Evolutionary conservation across 2,329 filamentous ascomycete genomes (phyloP).

Genomic region (Gliomastix tumulicola): DNA sequence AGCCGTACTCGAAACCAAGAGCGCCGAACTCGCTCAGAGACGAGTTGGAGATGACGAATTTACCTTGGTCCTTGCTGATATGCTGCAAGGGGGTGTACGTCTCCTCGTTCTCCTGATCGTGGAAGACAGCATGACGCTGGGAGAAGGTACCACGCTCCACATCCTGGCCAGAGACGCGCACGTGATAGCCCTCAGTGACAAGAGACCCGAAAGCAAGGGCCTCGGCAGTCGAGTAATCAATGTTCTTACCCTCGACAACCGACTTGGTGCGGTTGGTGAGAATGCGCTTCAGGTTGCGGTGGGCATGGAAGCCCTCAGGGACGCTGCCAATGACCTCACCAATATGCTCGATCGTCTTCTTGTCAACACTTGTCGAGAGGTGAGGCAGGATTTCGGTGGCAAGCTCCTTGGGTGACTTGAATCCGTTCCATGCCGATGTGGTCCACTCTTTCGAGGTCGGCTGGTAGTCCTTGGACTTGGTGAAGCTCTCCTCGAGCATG

Average conservation of each 20-base stretch:
- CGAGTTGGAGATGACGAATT: slow-evolving; percentile 95
- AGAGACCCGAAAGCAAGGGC: slow-evolving; percentile 90
- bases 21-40: slow-evolving; percentile 65
- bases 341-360: slow-evolving; percentile 70
- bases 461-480: slow-evolving; percentile 95
- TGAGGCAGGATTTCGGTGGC: slow-evolving; percentile 92
- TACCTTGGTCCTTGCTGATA: slow-evolving; percentile 83
- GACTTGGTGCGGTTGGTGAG: slow-evolving; percentile 84
- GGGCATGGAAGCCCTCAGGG: slow-evolving; percentile 81
- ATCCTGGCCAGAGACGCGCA: slow-evolving; percentile 96
- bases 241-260: slow-evolving; percentile 84
- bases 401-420: slow-evolving; percentile 94
- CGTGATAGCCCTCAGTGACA: slow-evolving; percentile 88
- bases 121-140: slow-evolving; percentile 91
- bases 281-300: slow-evolving; percentile 97
- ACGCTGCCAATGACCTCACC: slow-evolving; percentile 70
- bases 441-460: slow-evolving; percentile 97
- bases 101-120: slow-evolving; percentile 90
- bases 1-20: slow-evolving; percentile 97
- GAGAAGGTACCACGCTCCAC: slow-evolving; percentile 99
- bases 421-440: slow-evolving; percentile 94
- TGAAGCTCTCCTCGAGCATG: slow-evolving; percentile 96
- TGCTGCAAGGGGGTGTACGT: slow-evolving; percentile 91
- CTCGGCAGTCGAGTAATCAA: slow-evolving; percentile 96
- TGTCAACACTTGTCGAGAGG: slow-evolving; percentile 74